Evolutionary conservation across 352 stramenopile genomes (phyloP), one percentile per base, ranked within the genome.

Genomic region (Globisporangium iwayamae): DNA sequence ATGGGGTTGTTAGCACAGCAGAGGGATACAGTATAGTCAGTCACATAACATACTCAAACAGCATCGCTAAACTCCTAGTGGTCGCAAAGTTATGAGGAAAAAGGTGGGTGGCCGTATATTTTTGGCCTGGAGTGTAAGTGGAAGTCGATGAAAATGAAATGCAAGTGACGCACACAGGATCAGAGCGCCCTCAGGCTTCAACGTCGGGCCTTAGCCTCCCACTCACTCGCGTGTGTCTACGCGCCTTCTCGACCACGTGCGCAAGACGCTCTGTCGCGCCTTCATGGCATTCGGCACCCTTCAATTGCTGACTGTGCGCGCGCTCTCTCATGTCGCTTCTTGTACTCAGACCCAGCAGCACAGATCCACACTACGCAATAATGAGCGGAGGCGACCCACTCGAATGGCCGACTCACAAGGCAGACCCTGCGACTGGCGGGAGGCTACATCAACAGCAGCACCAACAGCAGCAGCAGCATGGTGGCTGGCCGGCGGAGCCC

Each of bases 321-420:
- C n/a, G 32, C n/a, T 51, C n/a, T 51, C 45, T 51, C 45, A 43
- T 43, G 38, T 51, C 46, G 25, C 20, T 53, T 16, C 14, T 16
- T 54, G 7, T 32, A 3, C 10, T 54, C 46, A 18, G 10, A 52
- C 22, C 16, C 20, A 16, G 25, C 48, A 34, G 13, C 25, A 22
- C 25, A 28, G 1, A 28, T 28, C 25, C 14, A 38, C 13, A 32
- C 25, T 1, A 54, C 30, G 32, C 25, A 32, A 41, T 18, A 16
- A 59, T 59, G 53, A 59, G 47, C 36, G 53, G 53, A 16, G 53
- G 32, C 34, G 28, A 46, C 38, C 38, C 38, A 14, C 38, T 43
- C 53, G 53, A n/a, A 47, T 48, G 53, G 53, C 8, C 18, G 14
- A 58, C 0, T 13, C 52, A 32, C 25, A 32, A 45, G 36, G 16